Evolutionary conservation across 148 eudicot species (phyloP).

Genomic region (Gaultheria prostrata): DNA sequence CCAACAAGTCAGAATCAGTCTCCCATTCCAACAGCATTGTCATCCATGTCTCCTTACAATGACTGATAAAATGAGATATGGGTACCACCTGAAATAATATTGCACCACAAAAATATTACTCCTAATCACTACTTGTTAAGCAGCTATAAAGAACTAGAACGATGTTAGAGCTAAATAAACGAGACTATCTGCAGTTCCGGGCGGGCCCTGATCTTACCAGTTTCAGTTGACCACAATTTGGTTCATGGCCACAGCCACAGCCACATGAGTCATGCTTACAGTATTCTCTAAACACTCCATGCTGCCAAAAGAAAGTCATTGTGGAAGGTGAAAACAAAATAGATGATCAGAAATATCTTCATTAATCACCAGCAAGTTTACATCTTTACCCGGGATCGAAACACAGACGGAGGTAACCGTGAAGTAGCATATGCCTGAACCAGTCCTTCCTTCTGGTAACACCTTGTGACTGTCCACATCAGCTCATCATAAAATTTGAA

Average conservation of each 20-base stretch:
- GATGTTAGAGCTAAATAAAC: background rate
- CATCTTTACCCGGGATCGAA: slow-evolving; percentile 47
- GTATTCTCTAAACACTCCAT: slow-evolving; percentile 52
- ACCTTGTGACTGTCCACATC: slow-evolving; percentile 42
- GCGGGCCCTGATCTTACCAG: slow-evolving; percentile 43
- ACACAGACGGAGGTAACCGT: slow-evolving; percentile 41
- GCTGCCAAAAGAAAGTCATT: slow-evolving; percentile 40
- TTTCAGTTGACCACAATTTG: slow-evolving; percentile 29
- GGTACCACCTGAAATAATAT: slow-evolving; percentile 63
- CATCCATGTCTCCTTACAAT: slow-evolving; percentile 54
- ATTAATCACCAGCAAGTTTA: slow-evolving; percentile 14
- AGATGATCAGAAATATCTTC: background rate
- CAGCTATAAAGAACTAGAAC: background rate
- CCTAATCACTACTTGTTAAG: slow-evolving; percentile 1
- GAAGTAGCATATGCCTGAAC: slow-evolving; percentile 67
- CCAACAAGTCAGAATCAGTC: slow-evolving; percentile 28
- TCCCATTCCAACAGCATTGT: slow-evolving; percentile 31
- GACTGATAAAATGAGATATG: slow-evolving; percentile 45
- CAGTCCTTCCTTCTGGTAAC: slow-evolving; percentile 68
- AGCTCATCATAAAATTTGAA: slow-evolving; percentile 31
- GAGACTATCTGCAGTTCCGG: background rate
- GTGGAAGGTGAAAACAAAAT: slow-evolving; percentile 10
- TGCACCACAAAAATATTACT: background rate
- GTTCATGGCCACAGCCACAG: slow-evolving; percentile 37
- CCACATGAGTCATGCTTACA: slow-evolving; percentile 67